phyloP scores from a whole-genome alignment of 352 stramenopile genomes.

The Halophytophthora polymorphica region DNA sequence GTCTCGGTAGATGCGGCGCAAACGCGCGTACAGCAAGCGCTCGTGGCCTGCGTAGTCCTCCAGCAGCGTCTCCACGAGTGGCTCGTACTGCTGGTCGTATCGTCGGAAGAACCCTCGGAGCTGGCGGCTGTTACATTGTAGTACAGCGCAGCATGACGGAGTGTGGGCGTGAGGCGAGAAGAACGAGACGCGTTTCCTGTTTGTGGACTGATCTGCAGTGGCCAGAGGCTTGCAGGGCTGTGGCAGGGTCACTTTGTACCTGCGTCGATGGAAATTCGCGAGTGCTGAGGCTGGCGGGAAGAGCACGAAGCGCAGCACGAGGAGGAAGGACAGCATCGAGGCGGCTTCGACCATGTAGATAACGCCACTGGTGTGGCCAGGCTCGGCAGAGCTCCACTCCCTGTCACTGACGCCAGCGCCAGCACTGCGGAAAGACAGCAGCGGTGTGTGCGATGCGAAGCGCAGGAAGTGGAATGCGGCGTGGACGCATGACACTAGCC shows the following conservation, averaged over 20 bases:
- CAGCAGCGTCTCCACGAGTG: constrained; percentile 35
- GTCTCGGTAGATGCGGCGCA: constrained; percentile 39
- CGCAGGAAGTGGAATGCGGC: constrained; percentile 16
- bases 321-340: constrained; percentile 26
- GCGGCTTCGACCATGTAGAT: constrained; percentile 31
- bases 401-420: no score
- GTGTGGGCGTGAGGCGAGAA: background rate
- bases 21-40: constrained; percentile 41
- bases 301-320: constrained; percentile 34
- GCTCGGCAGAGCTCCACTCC: background rate
- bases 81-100: constrained; percentile 43
- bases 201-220: no score
- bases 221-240: background rate
- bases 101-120: constrained; percentile 43
- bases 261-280: constrained; percentile 26
- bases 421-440: no score
- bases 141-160: background rate
- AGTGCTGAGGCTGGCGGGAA: constrained; percentile 40
- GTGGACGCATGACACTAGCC: constrained; percentile 12
- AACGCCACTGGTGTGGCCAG: background rate
- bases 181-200: no score
- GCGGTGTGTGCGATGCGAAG: background rate
- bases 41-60: constrained; percentile 58
- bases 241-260: constrained; percentile 12
- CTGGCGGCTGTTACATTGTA: constrained; percentile 14